Percentiles rank a stretch among this genome's conserved stretches.
phyloP scores from a whole-genome alignment of 305 asterid genomes.

The Rubia balearica region DNA sequence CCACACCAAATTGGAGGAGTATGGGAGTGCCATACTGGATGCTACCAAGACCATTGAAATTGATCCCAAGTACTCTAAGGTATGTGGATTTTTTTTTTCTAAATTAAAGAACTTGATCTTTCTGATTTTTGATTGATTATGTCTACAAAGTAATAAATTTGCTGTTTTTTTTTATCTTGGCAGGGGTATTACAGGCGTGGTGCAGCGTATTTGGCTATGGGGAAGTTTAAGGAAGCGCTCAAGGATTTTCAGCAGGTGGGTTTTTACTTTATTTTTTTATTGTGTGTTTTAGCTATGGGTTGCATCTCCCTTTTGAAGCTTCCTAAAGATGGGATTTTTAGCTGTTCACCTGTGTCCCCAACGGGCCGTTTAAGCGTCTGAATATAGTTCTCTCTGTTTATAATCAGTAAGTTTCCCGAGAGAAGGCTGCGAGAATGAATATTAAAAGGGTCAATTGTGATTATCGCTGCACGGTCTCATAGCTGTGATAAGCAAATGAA shows the following conservation, averaged over 20 bases:
- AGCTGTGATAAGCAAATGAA: not conserved
- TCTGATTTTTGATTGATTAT: slow-evolving; percentile 3
- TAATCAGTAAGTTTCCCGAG: not conserved
- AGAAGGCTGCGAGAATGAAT: not conserved
- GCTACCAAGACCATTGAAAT: slow-evolving; percentile 76
- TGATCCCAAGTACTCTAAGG: slow-evolving; percentile 92
- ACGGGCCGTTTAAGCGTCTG: not conserved
- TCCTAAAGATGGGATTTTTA: not conserved
- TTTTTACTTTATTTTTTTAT: slow-evolving; percentile 9
- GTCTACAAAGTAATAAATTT: not conserved
- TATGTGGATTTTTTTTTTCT: slow-evolving; percentile 5
- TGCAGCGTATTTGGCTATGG: slow-evolving; percentile 91
- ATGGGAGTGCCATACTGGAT: slow-evolving; percentile 93
- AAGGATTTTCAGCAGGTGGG: slow-evolving; percentile 90
- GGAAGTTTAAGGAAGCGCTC: slow-evolving; percentile 89
- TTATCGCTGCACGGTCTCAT: not conserved
- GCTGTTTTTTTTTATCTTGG: slow-evolving; percentile 19
- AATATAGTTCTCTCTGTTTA: not conserved
- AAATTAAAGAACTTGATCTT: not conserved
- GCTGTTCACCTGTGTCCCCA: not conserved
- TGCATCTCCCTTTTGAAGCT: not conserved
- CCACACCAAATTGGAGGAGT: slow-evolving; percentile 89
- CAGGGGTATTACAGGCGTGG: slow-evolving; percentile 97
- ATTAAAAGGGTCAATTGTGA: not conserved
- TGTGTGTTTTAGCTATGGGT: not conserved